A percentile compares a stretch with the other conserved stretches of the same genome.
Conservation (phyloP, 441 rosid species). For the Gossypium davidsonii region DNA sequence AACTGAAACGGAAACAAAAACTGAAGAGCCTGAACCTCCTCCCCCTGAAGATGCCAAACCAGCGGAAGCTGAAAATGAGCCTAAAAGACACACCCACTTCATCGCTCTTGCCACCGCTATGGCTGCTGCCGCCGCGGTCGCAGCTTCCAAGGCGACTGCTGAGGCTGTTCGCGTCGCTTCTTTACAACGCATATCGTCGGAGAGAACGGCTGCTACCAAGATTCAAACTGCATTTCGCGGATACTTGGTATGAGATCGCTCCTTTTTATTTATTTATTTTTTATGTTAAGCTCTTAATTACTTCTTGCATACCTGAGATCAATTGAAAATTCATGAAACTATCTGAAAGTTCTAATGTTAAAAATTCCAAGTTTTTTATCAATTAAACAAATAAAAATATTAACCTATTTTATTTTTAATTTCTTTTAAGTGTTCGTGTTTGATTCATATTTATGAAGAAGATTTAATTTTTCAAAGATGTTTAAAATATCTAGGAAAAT, state of each 20-base stretch:
- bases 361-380: too few relatives aligned
- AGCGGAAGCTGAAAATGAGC: neutral
- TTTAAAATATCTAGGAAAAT: too few relatives aligned
- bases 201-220: neutral
- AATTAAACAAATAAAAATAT: too few relatives aligned
- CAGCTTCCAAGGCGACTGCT: neutral
- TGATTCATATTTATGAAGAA: neutral
- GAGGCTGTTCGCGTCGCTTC: neutral
- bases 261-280: neutral
- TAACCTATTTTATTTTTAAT: neutral
- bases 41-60: neutral
- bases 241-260: neutral
- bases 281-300: too few relatives aligned
- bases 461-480: too few relatives aligned
- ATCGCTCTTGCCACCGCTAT: neutral
- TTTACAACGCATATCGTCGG: neutral
- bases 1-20: neutral
- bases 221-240: neutral
- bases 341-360: too few relatives aligned
- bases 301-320: too few relatives aligned
- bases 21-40: neutral
- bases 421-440: neutral
- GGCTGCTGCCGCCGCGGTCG: neutral
- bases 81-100: neutral
- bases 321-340: too few relatives aligned